phyloP scores from a whole-genome alignment of 805 yeast species.

The Lachancea kluyveri region DNA sequence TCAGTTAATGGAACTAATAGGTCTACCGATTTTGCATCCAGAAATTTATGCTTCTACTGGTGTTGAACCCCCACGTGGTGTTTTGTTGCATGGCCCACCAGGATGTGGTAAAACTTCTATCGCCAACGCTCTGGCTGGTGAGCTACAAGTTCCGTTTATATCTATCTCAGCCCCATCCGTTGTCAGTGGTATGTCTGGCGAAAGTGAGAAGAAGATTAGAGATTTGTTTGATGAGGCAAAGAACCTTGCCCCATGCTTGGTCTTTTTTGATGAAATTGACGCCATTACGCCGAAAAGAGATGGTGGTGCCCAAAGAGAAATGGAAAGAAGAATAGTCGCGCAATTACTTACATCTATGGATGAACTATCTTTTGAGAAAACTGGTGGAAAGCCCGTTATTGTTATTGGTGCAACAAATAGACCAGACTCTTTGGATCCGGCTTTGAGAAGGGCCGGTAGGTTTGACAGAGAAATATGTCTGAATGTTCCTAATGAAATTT shows the following conservation, averaged over 20 bases:
- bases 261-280: constrained; percentile 94
- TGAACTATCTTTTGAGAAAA: constrained; percentile 79
- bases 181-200: constrained; percentile 99
- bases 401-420: constrained; percentile 95
- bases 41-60: constrained; percentile 85
- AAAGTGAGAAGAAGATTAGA: constrained; percentile 87
- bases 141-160: constrained; percentile 86
- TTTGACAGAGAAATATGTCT: constrained; percentile 92
- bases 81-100: constrained; percentile 94
- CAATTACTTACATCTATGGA: constrained; percentile 93
- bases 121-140: constrained; percentile 95
- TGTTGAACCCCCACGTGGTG: constrained; percentile 92
- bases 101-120: constrained; percentile 98
- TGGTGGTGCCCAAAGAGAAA: constrained; percentile 89
- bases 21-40: constrained; percentile 88
- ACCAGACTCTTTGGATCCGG: constrained; percentile 92
- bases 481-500: constrained; percentile 87
- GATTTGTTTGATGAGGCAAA: constrained; percentile 93
- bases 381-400: constrained; percentile 88
- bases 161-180: constrained; percentile 91
- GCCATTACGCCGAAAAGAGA: constrained; percentile 98
- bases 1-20: constrained; percentile 84
- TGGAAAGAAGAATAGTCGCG: constrained; percentile 96
- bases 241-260: constrained; percentile 80
- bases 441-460: constrained; percentile 92